A percentile compares a stretch with the other conserved stretches of the same genome.
Conservation (phyloP, 2,329 filamentous ascomycete genomes). For the Ceratocystis papillata region DNA sequence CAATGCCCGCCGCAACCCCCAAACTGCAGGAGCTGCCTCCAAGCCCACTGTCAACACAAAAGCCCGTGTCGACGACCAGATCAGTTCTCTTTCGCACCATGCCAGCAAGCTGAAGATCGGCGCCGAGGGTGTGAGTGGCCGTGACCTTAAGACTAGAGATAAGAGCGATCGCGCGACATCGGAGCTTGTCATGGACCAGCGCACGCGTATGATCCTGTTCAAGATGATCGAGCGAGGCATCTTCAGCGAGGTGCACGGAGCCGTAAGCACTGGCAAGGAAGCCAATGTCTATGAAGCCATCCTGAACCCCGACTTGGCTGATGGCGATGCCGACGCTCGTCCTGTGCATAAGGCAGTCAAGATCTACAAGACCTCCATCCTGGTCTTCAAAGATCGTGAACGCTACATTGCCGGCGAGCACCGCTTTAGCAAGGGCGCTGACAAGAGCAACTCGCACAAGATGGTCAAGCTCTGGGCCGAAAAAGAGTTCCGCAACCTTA, state of each 20-base stretch:
- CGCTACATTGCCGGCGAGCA: constrained; percentile 93
- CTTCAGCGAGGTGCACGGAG: constrained; percentile 85
- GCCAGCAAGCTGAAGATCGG: constrained; percentile 63
- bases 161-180: constrained; percentile 87
- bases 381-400: constrained; percentile 96
- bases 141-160: constrained; percentile 56
- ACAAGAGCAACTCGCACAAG: constrained; percentile 86
- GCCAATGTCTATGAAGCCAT: constrained; percentile 95
- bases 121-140: constrained; percentile 25
- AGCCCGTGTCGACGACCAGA: constrained; percentile 74
- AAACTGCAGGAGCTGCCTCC: constrained; percentile 23
- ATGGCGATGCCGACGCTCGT: constrained; percentile 42
- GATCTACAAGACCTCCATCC: constrained; percentile 95
- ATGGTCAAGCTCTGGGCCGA: constrained; percentile 99
- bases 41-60: constrained; percentile 70
- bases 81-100: constrained; percentile 72
- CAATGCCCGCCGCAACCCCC: constrained; percentile 22
- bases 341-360: constrained; percentile 79
- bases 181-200: constrained; percentile 87
- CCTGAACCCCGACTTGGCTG: constrained; percentile 46
- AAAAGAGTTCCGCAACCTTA: constrained; percentile 92
- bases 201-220: constrained; percentile 87
- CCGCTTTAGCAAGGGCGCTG: constrained; percentile 79
- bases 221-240: constrained; percentile 91
- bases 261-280: constrained; percentile 93